Percentiles rank a stretch among this genome's conserved stretches.
These are phyloP conservation scores for Leccinum disarticulatum DNA, from an alignment of 768 basidiomycete genomes.

Conservation along the genomic window DNA sequence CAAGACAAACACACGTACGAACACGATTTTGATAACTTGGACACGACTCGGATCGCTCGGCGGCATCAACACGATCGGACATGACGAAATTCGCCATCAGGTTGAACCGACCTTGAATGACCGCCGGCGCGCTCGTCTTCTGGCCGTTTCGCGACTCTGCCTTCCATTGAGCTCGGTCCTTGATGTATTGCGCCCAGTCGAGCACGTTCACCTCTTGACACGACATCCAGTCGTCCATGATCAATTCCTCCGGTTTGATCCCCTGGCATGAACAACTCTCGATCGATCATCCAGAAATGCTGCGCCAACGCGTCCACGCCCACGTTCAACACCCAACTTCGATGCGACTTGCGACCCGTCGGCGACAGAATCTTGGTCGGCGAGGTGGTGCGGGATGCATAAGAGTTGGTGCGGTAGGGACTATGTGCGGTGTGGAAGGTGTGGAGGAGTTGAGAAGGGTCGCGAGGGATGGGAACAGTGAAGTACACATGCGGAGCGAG, in stretches of 20 bases:
- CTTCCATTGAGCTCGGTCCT: slow-evolving; percentile 70
- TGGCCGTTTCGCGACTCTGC: slow-evolving; percentile 54
- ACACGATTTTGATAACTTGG: slow-evolving; percentile 84
- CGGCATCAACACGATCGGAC: slow-evolving; percentile 70
- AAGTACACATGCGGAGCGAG: slow-evolving; percentile 65
- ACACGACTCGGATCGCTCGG: slow-evolving; percentile 65
- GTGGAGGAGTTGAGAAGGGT: slow-evolving; percentile 18
- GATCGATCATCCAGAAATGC: slow-evolving; percentile 86
- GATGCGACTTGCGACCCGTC: slow-evolving; percentile 49
- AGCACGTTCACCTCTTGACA: slow-evolving; percentile 64
- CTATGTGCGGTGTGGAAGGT: slow-evolving; percentile 43
- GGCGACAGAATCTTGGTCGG: slow-evolving; percentile 37
- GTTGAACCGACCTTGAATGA: slow-evolving; percentile 80
- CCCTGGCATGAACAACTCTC: slow-evolving; percentile 75
- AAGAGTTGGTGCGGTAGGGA: slow-evolving; percentile 36
- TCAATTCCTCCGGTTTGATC: slow-evolving; percentile 87
- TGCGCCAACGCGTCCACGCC: slow-evolving; percentile 64
- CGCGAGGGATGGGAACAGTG: slow-evolving; percentile 45
- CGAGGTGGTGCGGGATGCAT: slow-evolving; percentile 28
- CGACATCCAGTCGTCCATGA: slow-evolving; percentile 67
- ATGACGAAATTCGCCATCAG: slow-evolving; percentile 77
- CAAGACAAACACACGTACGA: slow-evolving; percentile 47
- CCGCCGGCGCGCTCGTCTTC: slow-evolving; percentile 70
- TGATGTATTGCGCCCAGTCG: slow-evolving; percentile 83
- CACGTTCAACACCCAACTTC: slow-evolving; percentile 69